A percentile compares a stretch with the other conserved stretches of the same genome.
Conservation (phyloP, 1,284 basidiomycete genomes). For the Polyporus tsugae region DNA sequence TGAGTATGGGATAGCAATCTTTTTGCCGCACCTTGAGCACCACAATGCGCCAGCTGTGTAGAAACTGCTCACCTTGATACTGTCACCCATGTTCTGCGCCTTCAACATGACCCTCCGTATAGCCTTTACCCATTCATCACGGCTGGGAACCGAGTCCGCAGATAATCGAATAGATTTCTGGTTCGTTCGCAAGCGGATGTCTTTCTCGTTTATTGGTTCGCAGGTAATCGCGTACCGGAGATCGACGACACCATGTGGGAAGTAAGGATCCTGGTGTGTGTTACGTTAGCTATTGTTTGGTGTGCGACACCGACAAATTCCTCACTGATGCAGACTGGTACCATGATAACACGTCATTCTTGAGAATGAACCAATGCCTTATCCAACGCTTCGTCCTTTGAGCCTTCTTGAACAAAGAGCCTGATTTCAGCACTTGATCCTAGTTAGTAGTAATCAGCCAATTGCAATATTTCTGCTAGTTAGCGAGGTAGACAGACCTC, state of each 20-base stretch:
- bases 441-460: constrained; percentile 43
- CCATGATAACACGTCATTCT: constrained; percentile 95
- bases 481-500: constrained; percentile 55
- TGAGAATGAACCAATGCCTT: constrained; percentile 94
- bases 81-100: constrained; percentile 95
- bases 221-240: constrained; percentile 92
- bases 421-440: constrained; percentile 90
- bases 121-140: constrained; percentile 94
- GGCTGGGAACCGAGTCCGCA: constrained; percentile 82
- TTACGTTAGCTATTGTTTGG: too few relatives aligned
- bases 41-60: neutral
- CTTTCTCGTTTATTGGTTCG: constrained; percentile 77
- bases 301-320: neutral
- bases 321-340: constrained; percentile 90
- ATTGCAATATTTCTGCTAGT: too few relatives aligned
- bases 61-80: constrained; percentile 74
- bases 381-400: constrained; percentile 88
- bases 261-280: constrained; percentile 85
- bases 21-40: neutral
- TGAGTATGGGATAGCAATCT: constrained; percentile 96
- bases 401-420: constrained; percentile 84
- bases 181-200: constrained; percentile 83
- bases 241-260: constrained; percentile 94
- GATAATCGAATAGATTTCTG: constrained; percentile 78
- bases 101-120: constrained; percentile 94